Base-by-base conservation (phyloP, 2,329 filamentous ascomycete genomes). In the Microsporum ferrugineum region DNA sequence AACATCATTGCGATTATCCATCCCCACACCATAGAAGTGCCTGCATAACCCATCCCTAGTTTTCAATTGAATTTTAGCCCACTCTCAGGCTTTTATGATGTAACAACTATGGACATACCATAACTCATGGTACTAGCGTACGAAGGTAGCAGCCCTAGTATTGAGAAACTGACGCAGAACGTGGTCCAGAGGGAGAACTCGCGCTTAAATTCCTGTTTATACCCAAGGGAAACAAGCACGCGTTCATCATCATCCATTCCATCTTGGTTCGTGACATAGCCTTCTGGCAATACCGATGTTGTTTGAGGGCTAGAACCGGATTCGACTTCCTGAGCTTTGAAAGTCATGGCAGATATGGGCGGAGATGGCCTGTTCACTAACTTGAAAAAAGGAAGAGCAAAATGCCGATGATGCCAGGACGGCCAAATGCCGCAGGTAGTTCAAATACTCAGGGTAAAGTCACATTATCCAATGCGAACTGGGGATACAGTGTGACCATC, bases 161-260 rank as follows among this genome's bases (percentile, higher is more conserved):
- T 86, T 5, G 87, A 86, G 70, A 89, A 89, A 60, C 82, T 85
- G 45, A 89, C 86, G 66, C 85, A 88, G 70, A 89, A 89, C 0
- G 85, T 87, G 4, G 86, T 88, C 81, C 86, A 89, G 12, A 88
- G 75, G 1, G 81, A 85, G 70, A 90, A 89, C 67, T 89, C 86
- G 68, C 87, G 79, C 73, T 84, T 84, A 75, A 84, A 84, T 68
- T 84, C 82, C 59, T 82, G 79, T 70, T 82, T 84, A 71, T 82
- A 84, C 14, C 76, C 76, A 58, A 78, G 67, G 4, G 76, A 74
- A 45, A 69, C 70, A 56, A 78, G 72, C 39, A 75, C 73, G 59
- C 71, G 66, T 61, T 78, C 76, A 63, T 78, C 76, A 5, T 69
- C 68, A 59, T 72, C 69, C 69, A 75, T 71, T 6, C 65, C 65